Percentiles rank a stretch among this genome's conserved stretches.
Evolutionary conservation across 176 grass and related monocot species (phyloP).

Genomic region (Triticum aestivum): IWGSC_CS_RefSeq_v2.1 NC_057813.1:202515577-202516076

Average conservation of each 20-base stretch:
- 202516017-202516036: no score
- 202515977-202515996: not conserved
- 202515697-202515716: constrained; percentile 3
- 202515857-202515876: constrained; percentile 97
- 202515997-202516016: not conserved
- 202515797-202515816: constrained; percentile 87
- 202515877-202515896: constrained; percentile 9
- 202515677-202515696: not conserved
- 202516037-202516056: no score
- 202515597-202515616: constrained; percentile 80
- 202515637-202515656: not conserved
- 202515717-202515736: constrained; percentile 65
- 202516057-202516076: no score
- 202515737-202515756: constrained; percentile 76
- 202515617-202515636: constrained; percentile 92
- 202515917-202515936: not conserved
- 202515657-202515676: not conserved
- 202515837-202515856: constrained; percentile 80
- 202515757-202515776: constrained; percentile 89
- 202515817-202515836: constrained; percentile 81
- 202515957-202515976: not conserved
- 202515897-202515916: not conserved
- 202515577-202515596: constrained; percentile 46
- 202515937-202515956: not conserved
- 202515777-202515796: constrained; percentile 73